These are phyloP conservation scores for Globisporangium heterothallicum DNA, from an alignment of 352 stramenopile genomes.

Conservation along the genomic window DNA sequence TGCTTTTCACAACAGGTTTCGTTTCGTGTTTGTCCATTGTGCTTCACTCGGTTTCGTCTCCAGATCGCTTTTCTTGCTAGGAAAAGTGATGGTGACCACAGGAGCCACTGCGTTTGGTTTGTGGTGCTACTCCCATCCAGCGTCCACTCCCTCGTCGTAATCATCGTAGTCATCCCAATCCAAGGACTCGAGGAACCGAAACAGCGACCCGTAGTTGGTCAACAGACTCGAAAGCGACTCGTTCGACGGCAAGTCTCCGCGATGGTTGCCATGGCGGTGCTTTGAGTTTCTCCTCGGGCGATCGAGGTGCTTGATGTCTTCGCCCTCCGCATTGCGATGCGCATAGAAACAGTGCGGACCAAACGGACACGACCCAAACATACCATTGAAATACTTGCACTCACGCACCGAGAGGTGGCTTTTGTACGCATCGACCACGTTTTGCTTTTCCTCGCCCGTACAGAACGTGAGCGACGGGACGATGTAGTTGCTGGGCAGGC, in stretches of 20 bases:
- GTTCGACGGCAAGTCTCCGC: background rate
- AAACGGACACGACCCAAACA: constrained; percentile 65
- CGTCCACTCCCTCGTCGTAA: constrained; percentile 9
- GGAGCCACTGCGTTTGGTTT: too few relatives aligned
- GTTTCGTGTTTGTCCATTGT: too few relatives aligned
- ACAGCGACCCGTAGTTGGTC: constrained; percentile 56
- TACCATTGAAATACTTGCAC: constrained; percentile 78
- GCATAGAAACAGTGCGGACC: constrained; percentile 75
- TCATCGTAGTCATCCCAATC: constrained; percentile 45
- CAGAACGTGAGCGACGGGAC: constrained; percentile 76
- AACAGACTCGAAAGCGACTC: constrained; percentile 40
- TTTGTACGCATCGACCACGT: constrained; percentile 67
- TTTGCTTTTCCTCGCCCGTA: constrained; percentile 49
- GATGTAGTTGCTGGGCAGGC: constrained; percentile 66
- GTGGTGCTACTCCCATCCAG: background rate
- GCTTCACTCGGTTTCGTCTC: too few relatives aligned
- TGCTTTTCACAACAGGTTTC: too few relatives aligned
- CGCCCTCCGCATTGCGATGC: constrained; percentile 47
- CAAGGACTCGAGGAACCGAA: constrained; percentile 58
- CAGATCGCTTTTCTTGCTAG: too few relatives aligned
- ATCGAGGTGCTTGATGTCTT: constrained; percentile 67
- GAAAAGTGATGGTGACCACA: too few relatives aligned
- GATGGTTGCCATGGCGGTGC: constrained; percentile 14
- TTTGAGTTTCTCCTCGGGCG: constrained; percentile 18
- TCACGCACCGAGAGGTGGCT: constrained; percentile 62